A percentile compares a stretch with the other conserved stretches of the same genome.
phyloP scores from a whole-genome alignment of 2,329 filamentous ascomycete species.

The Leptographium radiaticola region DNA sequence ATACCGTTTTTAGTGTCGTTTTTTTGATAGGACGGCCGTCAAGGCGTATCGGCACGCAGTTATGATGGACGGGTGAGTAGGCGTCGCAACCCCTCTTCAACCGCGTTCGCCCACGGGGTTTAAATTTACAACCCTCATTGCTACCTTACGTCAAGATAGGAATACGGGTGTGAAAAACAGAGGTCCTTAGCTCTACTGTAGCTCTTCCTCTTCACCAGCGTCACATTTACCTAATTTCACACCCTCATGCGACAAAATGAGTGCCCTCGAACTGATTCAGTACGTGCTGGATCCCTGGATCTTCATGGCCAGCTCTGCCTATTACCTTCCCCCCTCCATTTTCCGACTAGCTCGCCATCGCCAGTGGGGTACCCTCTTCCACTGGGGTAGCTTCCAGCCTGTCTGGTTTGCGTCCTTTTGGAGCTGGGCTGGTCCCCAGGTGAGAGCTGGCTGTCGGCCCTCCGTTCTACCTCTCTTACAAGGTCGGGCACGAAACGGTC shows the following conservation, averaged over 20 bases:
- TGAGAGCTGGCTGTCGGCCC: slow-evolving; percentile 26
- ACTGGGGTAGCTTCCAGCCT: slow-evolving; percentile 26
- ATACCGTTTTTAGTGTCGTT: too few species aligned
- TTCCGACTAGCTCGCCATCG: slow-evolving; percentile 23
- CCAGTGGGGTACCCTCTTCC: slow-evolving; percentile 25
- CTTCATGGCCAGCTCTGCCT: slow-evolving; percentile 35
- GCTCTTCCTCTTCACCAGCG: too few species aligned
- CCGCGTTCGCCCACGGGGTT: too few species aligned
- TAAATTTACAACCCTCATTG: too few species aligned
- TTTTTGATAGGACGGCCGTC: too few species aligned
- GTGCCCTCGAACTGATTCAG: slow-evolving; percentile 10
- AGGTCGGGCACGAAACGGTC: slow-evolving; percentile 29
- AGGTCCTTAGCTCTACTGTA: too few species aligned
- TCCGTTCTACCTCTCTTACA: slow-evolving; percentile 41
- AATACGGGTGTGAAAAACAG: too few species aligned
- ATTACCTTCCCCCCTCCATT: slow-evolving; percentile 39
- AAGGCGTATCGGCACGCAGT: too few species aligned
- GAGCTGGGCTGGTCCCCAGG: slow-evolving; percentile 35
- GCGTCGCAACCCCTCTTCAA: too few species aligned
- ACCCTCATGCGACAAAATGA: not conserved
- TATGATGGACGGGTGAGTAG: too few species aligned
- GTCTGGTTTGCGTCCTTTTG: slow-evolving; percentile 52
- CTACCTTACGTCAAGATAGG: too few species aligned
- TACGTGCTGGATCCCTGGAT: slow-evolving; percentile 34
- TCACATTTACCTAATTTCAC: too few species aligned